Conservation (phyloP, 176 grass and related monocot genomes). For the Bromus sterilis region DNA sequence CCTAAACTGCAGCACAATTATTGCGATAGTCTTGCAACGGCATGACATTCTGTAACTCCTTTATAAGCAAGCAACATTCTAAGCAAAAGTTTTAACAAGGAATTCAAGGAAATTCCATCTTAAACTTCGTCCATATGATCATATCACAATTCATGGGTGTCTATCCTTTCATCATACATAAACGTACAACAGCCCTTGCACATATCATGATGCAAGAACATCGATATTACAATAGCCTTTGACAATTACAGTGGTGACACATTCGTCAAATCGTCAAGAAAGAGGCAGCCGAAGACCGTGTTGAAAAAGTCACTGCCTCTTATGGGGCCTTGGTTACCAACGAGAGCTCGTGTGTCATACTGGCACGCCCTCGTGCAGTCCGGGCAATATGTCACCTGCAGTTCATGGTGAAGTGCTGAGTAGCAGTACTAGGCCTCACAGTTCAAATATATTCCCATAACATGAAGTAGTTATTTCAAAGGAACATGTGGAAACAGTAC, state of each 20-base stretch:
- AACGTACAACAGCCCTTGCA: background rate
- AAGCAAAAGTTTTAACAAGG: background rate
- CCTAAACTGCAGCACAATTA: background rate
- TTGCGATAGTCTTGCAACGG: background rate
- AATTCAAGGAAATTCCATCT: background rate
- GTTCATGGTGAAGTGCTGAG: background rate
- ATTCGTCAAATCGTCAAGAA: constrained; percentile 59
- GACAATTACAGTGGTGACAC: constrained; percentile 36
- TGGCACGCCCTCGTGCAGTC: constrained; percentile 87
- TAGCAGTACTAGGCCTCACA: background rate
- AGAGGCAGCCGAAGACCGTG: constrained; percentile 81
- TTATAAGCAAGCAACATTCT: background rate
- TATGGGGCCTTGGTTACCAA: constrained; percentile 24
- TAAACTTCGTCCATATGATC: background rate
- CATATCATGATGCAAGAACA: background rate
- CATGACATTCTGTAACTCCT: background rate
- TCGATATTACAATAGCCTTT: constrained; percentile 1
- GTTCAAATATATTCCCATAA: background rate
- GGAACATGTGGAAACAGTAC: background rate
- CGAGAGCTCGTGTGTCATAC: constrained; percentile 60
- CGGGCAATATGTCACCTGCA: constrained; percentile 94
- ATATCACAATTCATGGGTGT: background rate
- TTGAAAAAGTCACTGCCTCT: constrained; percentile 77
- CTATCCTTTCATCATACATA: background rate
- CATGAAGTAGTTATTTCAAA: background rate